phyloP scores from a whole-genome alignment of 768 basidiomycete species.

The Boletus vermiculosoides region DNA sequence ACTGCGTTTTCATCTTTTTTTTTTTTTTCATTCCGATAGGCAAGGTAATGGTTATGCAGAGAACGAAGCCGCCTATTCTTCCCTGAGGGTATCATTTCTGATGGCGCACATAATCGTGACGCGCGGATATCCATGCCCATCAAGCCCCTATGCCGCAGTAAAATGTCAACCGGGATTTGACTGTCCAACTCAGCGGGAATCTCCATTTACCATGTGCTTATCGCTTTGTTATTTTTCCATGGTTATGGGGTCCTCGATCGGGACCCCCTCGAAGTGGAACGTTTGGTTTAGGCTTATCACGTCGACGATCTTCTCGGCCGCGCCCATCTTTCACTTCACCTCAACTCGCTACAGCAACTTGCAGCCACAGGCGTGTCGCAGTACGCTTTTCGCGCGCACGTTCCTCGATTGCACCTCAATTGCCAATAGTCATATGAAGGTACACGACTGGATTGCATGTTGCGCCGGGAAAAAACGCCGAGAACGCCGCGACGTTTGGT shows the following conservation, averaged over 20 bases:
- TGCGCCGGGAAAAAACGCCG: neutral
- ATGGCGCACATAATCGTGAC: neutral
- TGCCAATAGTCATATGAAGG: neutral
- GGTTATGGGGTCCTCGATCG: slow-evolving; percentile 4
- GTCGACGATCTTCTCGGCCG: slow-evolving; percentile 4
- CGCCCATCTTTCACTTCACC: neutral
- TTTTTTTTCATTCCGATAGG: neutral
- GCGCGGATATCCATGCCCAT: neutral
- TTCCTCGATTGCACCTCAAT: slow-evolving; percentile 4
- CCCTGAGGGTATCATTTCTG: neutral
- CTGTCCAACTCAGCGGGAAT: slow-evolving; percentile 6
- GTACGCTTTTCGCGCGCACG: neutral
- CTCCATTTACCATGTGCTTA: neutral
- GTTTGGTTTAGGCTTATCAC: slow-evolving; percentile 3
- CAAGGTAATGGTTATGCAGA: neutral
- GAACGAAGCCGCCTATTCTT: neutral
- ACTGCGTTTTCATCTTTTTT: slow-evolving; percentile 7
- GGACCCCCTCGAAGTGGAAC: neutral
- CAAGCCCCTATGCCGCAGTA: neutral
- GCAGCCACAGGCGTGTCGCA: neutral
- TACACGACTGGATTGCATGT: neutral
- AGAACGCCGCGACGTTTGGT: neutral
- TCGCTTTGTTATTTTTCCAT: neutral
- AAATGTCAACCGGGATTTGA: neutral
- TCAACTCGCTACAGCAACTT: slow-evolving; percentile 2